Percentiles rank a stretch among this genome's conserved stretches.
phyloP scores from a whole-genome alignment of 495 filamentous ascomycete genomes.

The Aspergillus ostianus region DNA sequence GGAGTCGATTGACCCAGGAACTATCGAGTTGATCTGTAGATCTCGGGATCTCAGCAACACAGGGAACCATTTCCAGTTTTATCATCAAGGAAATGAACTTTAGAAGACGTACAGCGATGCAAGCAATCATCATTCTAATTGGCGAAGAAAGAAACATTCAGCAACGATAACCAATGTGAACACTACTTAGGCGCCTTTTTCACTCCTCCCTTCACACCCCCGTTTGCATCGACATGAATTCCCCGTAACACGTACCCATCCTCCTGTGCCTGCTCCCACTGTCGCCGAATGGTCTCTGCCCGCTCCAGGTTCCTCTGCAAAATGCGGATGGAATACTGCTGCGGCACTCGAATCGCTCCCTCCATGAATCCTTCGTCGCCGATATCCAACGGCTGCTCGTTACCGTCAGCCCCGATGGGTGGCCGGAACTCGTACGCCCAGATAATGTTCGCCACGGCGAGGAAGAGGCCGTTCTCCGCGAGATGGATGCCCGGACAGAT shows the following conservation, averaged over 20 bases:
- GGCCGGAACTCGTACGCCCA: constrained; percentile 54
- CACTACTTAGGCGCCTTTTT: no score
- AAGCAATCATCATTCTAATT: no score
- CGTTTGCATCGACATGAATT: not conserved
- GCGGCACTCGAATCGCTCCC: constrained; percentile 2
- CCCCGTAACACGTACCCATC: not conserved
- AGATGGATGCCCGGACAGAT: constrained; percentile 34
- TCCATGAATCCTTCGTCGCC: constrained; percentile 4
- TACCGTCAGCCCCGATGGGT: not conserved
- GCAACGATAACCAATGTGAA: no score
- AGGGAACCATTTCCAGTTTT: no score
- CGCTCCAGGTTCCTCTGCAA: not conserved
- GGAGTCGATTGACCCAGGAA: no score
- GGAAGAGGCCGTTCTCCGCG: constrained; percentile 48
- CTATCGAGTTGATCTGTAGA: no score
- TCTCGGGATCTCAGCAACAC: no score
- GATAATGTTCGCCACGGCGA: constrained; percentile 54
- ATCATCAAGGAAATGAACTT: no score
- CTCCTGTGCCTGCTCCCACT: not conserved
- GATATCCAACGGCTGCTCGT: constrained; percentile 2
- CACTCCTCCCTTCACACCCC: no score
- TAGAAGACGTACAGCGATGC: no score
- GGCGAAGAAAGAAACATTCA: no score
- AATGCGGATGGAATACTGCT: not conserved
- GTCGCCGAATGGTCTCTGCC: no score